Evolutionary conservation across 208 protist species (phyloP), one percentile per base, ranked within the genome.

Genomic region (Leishmania arabica): DNA sequence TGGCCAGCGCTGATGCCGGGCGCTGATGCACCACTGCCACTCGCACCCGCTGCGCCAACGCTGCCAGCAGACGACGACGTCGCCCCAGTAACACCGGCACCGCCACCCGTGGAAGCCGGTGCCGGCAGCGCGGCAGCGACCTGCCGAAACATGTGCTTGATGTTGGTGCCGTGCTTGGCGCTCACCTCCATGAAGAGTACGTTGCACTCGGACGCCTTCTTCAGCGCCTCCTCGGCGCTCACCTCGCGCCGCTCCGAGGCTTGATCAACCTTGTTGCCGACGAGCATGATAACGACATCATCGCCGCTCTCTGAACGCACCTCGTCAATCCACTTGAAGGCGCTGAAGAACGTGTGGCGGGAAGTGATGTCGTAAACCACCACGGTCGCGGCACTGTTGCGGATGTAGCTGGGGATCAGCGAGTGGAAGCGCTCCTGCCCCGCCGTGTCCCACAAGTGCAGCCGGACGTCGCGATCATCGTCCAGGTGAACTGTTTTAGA

Each of bases 321-420:
- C 82, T 99, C 99, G 34, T 99, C 98, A 60, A 99, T 95, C 99
- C 99, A 99, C 78, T 97, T 98, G 69, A 92, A 93, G 31, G 93
- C 95, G 79, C 95, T 95, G 47, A 96, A 74, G 89, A 99, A 99
- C 0, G 97, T 99, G 19, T 87, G 77, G 27, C 97, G 94, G 84
- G 94, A 97, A 71, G 97, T 99, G 74, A 99, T 96, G 86, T 99
- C 99, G 89, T 99, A 99, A 24, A 99, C 99, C 51, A 99, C 93
- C 40, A 99, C 91, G 19, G 99, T 99, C 17, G 99, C 98, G 1
- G 95, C 94, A 66, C 97, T 99, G 86, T 99, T 99, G 51, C 99
- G 91, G 51, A 99, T 98, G 84, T 99, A 99, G 75, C 87, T 92
- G 13, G 97, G 97, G 79, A 99, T 99, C 69, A 99, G 89, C 42